Evolutionary conservation across 352 stramenopile genomes (phyloP), one percentile per base, ranked within the genome.

Genomic region (Phytophthora hybrid): DNA sequence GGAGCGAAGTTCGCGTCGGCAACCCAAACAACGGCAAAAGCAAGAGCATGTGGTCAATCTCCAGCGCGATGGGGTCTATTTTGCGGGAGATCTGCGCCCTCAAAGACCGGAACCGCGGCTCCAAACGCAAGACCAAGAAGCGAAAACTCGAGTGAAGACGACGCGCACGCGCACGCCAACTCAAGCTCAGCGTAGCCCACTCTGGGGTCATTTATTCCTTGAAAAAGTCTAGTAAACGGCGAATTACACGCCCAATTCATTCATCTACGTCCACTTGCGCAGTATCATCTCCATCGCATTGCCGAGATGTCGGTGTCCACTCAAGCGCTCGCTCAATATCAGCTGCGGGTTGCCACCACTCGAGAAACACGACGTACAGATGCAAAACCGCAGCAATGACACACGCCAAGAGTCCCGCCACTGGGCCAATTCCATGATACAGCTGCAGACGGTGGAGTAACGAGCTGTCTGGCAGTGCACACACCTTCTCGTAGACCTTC

Each of bases 401-500:
- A 58, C 83, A 92, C 11, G 83, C 87, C 47, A 94, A 77, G 47
- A 86, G 69, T 7, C 85, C 85, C 1, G 87, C 83, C 52, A 94
- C 82, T 5, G 87, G 87, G 34, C 34, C 34, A 5, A 94, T 89
- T 26, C 85, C 84, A 37, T 92, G 81, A 58, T 92, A 94, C 9
- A 87, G 73, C 63, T 92, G 83, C 19, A 91, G 74, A 11, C 84
- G 75, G 37, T 91, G 74, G 8, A 95, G 71, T 46, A 93, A 69
- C 54, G 84, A 79, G 66, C 73, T 81, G 19, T 79, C 71, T 1
- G 80, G 84, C 19, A 82, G 67, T 11, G 71, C 74, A 39, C 84
- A 72, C 44, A 93, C 80, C 19, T 77, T 54, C 11, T 78, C 77
- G 63, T 98, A 98, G 19, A 98, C 90, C 16, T 77, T 80, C 59